These are phyloP conservation scores for Coniferiporia sulphurascens DNA, from an alignment of 1,284 basidiomycete genomes.

Conservation along the genomic window DNA sequence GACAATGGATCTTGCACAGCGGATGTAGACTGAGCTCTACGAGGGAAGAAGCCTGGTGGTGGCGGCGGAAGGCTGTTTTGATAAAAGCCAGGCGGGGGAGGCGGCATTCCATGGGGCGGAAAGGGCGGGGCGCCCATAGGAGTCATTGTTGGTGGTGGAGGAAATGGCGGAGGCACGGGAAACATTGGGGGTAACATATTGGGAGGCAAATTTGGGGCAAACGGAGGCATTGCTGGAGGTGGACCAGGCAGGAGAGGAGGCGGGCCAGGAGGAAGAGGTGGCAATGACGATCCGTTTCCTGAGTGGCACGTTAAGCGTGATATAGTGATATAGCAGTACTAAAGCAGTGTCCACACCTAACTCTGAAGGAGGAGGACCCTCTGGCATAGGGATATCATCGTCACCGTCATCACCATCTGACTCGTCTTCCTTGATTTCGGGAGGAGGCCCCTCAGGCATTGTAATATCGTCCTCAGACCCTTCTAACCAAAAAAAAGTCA, in stretches of 20 bases:
- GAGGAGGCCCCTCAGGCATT: conserved; percentile 81
- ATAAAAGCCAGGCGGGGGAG: conserved; percentile 21
- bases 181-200: conserved; percentile 19
- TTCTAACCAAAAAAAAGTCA: not conserved
- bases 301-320: conserved; percentile 8
- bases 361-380: conserved; percentile 63
- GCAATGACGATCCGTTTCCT: conserved; percentile 19
- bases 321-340: conserved; percentile 14
- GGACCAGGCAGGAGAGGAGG: conserved; percentile 24
- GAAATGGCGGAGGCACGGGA: conserved; percentile 23
- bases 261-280: conserved; percentile 29
- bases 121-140: conserved; percentile 12
- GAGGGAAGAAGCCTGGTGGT: conserved; percentile 30
- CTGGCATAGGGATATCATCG: conserved; percentile 84
- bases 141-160: conserved; percentile 19
- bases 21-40: conserved; percentile 18
- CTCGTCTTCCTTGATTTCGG: conserved; percentile 35
- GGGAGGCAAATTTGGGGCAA: conserved; percentile 19
- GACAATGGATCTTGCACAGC: conserved; percentile 21
- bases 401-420: conserved; percentile 3
- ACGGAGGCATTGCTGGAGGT: conserved; percentile 14
- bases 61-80: conserved; percentile 26
- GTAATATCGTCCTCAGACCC: conserved; percentile 70
- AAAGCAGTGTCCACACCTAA: conserved; percentile 1
- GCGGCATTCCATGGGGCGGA: conserved; percentile 18